These are phyloP conservation scores for Solanum etuberosum DNA, from an alignment of 257 asterid genomes.

Conservation along the genomic window DNA sequence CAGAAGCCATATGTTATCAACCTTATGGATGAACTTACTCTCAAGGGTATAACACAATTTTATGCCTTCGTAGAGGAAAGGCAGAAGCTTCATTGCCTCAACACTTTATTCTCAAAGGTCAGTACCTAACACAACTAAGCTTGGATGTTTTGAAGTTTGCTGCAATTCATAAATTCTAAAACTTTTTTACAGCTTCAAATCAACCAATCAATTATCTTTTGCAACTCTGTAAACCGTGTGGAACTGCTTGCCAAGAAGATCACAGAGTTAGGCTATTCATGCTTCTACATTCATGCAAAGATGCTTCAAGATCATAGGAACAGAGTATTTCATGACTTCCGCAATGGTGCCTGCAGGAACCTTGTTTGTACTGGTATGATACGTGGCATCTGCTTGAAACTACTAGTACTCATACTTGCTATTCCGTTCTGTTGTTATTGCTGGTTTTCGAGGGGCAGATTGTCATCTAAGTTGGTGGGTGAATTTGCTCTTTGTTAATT, in stretches of 20 bases:
- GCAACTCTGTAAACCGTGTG: conserved; percentile 93
- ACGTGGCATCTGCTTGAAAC: not conserved
- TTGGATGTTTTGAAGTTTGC: not conserved
- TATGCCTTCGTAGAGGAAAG: conserved; percentile 95
- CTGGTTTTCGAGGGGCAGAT: not conserved
- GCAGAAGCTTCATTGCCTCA: conserved; percentile 89
- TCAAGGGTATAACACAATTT: conserved; percentile 82
- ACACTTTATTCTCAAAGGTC: conserved; percentile 82
- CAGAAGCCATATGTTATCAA: conserved; percentile 67
- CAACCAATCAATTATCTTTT: conserved; percentile 84
- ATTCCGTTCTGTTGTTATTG: not conserved
- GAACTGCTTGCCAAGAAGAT: conserved; percentile 93
- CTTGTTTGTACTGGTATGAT: conserved; percentile 87
- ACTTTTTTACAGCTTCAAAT: conserved; percentile 72
- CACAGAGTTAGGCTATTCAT: conserved; percentile 88
- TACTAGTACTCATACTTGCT: not conserved
- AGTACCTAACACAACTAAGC: not conserved
- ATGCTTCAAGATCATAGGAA: conserved; percentile 96
- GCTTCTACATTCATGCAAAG: conserved; percentile 96
- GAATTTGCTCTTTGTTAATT: not conserved
- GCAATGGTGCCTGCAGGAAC: conserved; percentile 94
- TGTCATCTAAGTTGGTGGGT: not conserved
- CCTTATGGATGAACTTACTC: conserved; percentile 96
- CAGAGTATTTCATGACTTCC: conserved; percentile 89
- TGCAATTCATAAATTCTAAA: not conserved